Evolutionary conservation across 2,329 filamentous ascomycete genomes (phyloP), one percentile per base, ranked within the genome.

Genomic region (Trichoderma sp.): DNA sequence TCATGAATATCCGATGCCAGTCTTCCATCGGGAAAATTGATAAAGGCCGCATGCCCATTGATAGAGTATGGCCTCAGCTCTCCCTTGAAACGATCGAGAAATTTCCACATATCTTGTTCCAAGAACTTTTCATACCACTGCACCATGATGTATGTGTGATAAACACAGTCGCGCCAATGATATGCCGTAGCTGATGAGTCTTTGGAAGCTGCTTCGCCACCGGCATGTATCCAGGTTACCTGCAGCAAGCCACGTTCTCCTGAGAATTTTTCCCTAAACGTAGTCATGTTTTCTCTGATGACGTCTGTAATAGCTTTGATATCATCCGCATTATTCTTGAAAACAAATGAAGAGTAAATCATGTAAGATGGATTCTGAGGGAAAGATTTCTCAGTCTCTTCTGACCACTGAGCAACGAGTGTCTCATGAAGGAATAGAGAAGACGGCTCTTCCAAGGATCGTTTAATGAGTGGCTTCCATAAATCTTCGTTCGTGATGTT

Each of bases 101-200:
- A 73, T 0, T 47, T 27, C 11, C 73, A 70, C 76, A 79, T 78
- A 37, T 77, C 72, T 13, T 47, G 55, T 68, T 78, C 78, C 8
- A 80, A 10, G 70, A 72, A 79, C 61, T 80, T 79, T 0, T 78
- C 77, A 19, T 70, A 68, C 74, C 76, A 80, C 29, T 73, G 62
- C 3, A 80, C 56, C 72, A 72, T 75, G 24, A 80, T 66, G 29
- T 80, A 79, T 0, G 71, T 65, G 52, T 80, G 75, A 33, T 74
- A 80, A 0, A 70, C 58, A 0, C 71, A 65, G 0, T 64, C 70
- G 3, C 78, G 76, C 79, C 79, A 80, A 7, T 63, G 71, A 60
- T 75, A 80, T 0, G 79, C 78, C 0, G 77, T 77, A 0, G 66
- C 67, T 1, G 21, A 5, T 0, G 24, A 8, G 13, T 60, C 27